Evolutionary conservation across 257 asterid species (phyloP), one percentile per base, ranked within the genome.

Genomic region (Gentiana straminea): DNA sequence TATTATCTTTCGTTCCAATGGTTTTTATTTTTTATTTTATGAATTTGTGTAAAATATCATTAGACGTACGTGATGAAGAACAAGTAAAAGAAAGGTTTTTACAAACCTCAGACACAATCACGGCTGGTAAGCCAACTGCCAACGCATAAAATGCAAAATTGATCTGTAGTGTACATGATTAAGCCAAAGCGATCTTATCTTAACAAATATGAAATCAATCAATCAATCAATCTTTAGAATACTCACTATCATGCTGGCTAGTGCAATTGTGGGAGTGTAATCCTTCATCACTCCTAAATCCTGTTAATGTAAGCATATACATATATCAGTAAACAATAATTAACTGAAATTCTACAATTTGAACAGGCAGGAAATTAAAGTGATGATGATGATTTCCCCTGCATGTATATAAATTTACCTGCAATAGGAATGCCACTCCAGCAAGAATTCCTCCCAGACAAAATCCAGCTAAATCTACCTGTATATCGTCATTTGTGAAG

Each of bases 401-500:
- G 37, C 13, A 34, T 24, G 35, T 24, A 24, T 24, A 24, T 24
- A 24, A 24, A 24, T 24, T 24, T 24, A 73, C 78, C 74, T 68
- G n/a, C n/a, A 73, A 60, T 39, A 64, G 49, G 54, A 68, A 73
- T 2, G 74, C 71, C 12, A 73, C 10, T 53, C 71, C 78, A 11
- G 35, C 54, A 3, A 73, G 59, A 50, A 64, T 52, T 64, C 65
- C 51, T 60, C 71, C 78, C 4, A 60, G 57, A 63, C 78, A 68
- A 33, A 68, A 58, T 58, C 70, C 70, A 8, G 65, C 65, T 3
- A 52, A 35, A 52, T 52, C 43, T 9, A 52, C 35, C 56, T 52
- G 4, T 33, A 9, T 6, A 1, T 5, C 4, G 33, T 51, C 9
- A 13, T 51, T 24, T 24, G 24, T 24, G 24, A 24, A 24, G 24